Evolutionary conservation across 2,329 filamentous ascomycete species (phyloP).

Genomic region (Drechslera avenae): DNA sequence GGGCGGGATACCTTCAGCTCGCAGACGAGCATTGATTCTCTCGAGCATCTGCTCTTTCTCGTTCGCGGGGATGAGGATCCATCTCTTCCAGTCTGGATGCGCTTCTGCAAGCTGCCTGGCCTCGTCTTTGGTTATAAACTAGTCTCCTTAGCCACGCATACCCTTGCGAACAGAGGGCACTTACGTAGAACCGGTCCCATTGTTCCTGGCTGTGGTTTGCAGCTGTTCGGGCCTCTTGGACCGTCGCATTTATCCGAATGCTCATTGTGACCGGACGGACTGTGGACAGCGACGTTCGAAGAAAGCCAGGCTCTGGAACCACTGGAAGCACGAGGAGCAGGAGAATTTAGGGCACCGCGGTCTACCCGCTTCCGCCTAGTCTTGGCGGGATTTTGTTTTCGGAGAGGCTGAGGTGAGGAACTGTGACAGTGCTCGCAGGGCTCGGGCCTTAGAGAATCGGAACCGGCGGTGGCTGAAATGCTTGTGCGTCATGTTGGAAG

Average conservation of each 20-base stretch:
- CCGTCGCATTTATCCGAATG: slow-evolving; percentile 47
- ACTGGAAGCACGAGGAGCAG: slow-evolving; percentile 41
- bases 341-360: slow-evolving; percentile 47
- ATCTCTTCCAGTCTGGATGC: slow-evolving; percentile 46
- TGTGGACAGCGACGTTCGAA: slow-evolving; percentile 29
- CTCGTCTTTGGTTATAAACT: slow-evolving; percentile 48
- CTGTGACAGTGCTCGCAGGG: slow-evolving; percentile 45
- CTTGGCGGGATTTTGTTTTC: slow-evolving; percentile 48
- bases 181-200: slow-evolving; percentile 48
- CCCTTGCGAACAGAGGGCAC: slow-evolving; percentile 22
- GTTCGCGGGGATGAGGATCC: slow-evolving; percentile 46
- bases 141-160: slow-evolving; percentile 29
- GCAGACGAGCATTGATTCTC: slow-evolving; percentile 42
- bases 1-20: slow-evolving; percentile 43
- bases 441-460: slow-evolving; percentile 45
- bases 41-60: slow-evolving; percentile 45
- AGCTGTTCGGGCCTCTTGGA: slow-evolving; percentile 42
- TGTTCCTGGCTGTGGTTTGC: slow-evolving; percentile 46
- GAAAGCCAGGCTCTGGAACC: slow-evolving; percentile 36
- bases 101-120: slow-evolving; percentile 44
- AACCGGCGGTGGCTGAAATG: slow-evolving; percentile 48
- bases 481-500: slow-evolving; percentile 45
- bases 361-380: slow-evolving; percentile 44
- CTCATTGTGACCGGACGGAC: slow-evolving; percentile 37
- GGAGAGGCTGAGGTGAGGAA: slow-evolving; percentile 46